These are phyloP conservation scores for Groenewaldozyma auringiensis DNA, from an alignment of 1,139 yeast genomes.

Conservation along the genomic window DNA sequence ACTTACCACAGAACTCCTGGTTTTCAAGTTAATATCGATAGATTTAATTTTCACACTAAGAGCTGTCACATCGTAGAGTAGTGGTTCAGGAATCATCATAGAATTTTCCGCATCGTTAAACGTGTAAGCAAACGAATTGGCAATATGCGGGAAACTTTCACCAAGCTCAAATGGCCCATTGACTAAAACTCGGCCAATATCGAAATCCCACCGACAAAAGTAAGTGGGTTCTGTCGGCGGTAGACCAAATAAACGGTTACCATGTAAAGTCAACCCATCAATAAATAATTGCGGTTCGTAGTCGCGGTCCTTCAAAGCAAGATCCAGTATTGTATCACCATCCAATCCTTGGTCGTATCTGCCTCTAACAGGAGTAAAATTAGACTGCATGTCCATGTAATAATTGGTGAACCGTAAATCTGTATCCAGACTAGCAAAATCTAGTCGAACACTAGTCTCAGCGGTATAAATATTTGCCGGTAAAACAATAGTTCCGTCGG, in stretches of 20 bases:
- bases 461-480: slow-evolving; percentile 70
- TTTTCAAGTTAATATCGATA: slow-evolving; percentile 26
- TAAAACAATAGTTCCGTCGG: slow-evolving; percentile 60
- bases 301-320: slow-evolving; percentile 13
- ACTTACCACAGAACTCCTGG: slow-evolving; percentile 28
- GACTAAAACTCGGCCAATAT: slow-evolving; percentile 50
- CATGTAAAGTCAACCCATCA: slow-evolving; percentile 64
- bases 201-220: slow-evolving; percentile 83
- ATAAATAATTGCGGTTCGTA: slow-evolving; percentile 42
- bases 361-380: slow-evolving; percentile 33
- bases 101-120: slow-evolving; percentile 71
- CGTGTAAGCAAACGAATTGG: slow-evolving; percentile 50
- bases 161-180: slow-evolving; percentile 47
- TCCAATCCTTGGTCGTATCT: slow-evolving; percentile 15
- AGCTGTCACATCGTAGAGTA: slow-evolving; percentile 61
- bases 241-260: slow-evolving; percentile 86
- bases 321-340: slow-evolving; percentile 20
- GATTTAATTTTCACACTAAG: slow-evolving; percentile 33
- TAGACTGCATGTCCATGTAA: slow-evolving; percentile 59
- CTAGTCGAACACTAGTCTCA: slow-evolving; percentile 52
- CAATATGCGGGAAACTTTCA: slow-evolving; percentile 39
- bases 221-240: slow-evolving; percentile 88
- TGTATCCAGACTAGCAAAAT: slow-evolving; percentile 59
- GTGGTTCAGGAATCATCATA: slow-evolving; percentile 48
- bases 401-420: slow-evolving; percentile 84